Base-by-base conservation (phyloP, 2,329 filamentous ascomycete genomes). In the Myriosclerotinia scirpicola region DNA sequence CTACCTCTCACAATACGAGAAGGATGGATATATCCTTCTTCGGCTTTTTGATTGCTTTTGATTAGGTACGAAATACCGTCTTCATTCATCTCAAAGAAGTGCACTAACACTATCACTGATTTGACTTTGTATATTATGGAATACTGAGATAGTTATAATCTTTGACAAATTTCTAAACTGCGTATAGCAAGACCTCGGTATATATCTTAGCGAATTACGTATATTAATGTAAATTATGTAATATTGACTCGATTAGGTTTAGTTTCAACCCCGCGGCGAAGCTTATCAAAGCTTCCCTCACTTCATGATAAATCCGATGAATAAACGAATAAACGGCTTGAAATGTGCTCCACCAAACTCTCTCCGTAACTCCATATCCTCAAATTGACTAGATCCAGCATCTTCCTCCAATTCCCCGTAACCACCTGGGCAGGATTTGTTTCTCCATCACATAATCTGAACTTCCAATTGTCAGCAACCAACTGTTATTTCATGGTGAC, bases 391-490 rank as follows among this genome's bases (percentile, higher is more conserved):
- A 48, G n/a, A 14, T 61, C n/a, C 34, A 50, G 17, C 8, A 38
- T 38, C 34, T 26, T 50, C n/a, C n/a, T 22, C n/a, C 14, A 22
- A 9, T 36, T 38, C 30, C n/a, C n/a, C 20, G 14, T 36, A 12
- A 26, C 26, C 26, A 26, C 26, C 26, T 26, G 26, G 12, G 2
- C 42, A 48, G 12, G 17, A 17, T 38, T 38, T 12, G 30, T 50
- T n/a, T 26, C 26, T 61, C 20, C 5, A 6, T 40, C 53, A 55
- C 34, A 38, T 22, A 22, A 55, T 14, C 53, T 50, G 20, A 22
- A 34, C 8, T 34, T 6, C 26, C 44, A 61, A 61, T 50, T 52
- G 58, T 61, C 58, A 61, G 58, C 50, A 56, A 38, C 61, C 50
- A 64, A 64, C 38, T 40, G 9, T 40, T 40, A 11, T 40, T 34